phyloP scores from a whole-genome alignment of 2,329 filamentous ascomycete genomes.

The Didymella segeticola region DNA sequence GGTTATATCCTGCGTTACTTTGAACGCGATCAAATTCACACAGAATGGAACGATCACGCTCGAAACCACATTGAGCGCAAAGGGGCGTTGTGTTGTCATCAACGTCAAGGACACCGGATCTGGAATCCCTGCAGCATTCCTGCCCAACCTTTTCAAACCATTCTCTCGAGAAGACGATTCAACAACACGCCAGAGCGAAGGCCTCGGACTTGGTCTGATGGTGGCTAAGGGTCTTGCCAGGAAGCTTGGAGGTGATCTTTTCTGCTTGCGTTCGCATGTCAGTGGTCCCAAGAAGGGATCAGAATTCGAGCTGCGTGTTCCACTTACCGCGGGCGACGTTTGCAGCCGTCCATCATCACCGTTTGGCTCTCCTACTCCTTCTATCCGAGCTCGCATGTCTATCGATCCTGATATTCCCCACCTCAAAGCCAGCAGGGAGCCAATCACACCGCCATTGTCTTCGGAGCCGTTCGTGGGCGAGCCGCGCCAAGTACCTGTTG shows the following conservation, averaged over 20 bases:
- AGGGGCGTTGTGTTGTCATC: slow-evolving; percentile 64
- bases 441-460: slow-evolving; percentile 39
- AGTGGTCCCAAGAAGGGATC: slow-evolving; percentile 67
- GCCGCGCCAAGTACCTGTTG: slow-evolving; percentile 11
- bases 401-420: slow-evolving; percentile 36
- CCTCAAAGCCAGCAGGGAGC: slow-evolving; percentile 25
- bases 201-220: slow-evolving; percentile 71
- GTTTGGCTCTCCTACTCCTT: slow-evolving; percentile 54
- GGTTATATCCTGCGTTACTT: slow-evolving; percentile 67
- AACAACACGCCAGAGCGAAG: slow-evolving; percentile 70
- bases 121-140: slow-evolving; percentile 71
- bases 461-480: slow-evolving; percentile 31
- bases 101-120: slow-evolving; percentile 70
- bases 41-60: slow-evolving; percentile 68
- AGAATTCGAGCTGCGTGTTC: slow-evolving; percentile 73
- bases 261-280: slow-evolving; percentile 68
- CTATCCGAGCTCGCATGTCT: slow-evolving; percentile 38
- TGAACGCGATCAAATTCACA: slow-evolving; percentile 76
- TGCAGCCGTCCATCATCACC: slow-evolving; percentile 60
- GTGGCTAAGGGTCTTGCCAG: slow-evolving; percentile 75
- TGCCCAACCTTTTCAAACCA: slow-evolving; percentile 71
- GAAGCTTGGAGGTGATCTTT: slow-evolving; percentile 72
- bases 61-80: slow-evolving; percentile 59
- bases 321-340: slow-evolving; percentile 61
- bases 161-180: slow-evolving; percentile 74